Percentiles rank a stretch among this genome's conserved stretches.
Evolutionary conservation across 805 yeast species (phyloP).

Genomic region (Sugiyamaella boreocaroliniensis): DNA sequence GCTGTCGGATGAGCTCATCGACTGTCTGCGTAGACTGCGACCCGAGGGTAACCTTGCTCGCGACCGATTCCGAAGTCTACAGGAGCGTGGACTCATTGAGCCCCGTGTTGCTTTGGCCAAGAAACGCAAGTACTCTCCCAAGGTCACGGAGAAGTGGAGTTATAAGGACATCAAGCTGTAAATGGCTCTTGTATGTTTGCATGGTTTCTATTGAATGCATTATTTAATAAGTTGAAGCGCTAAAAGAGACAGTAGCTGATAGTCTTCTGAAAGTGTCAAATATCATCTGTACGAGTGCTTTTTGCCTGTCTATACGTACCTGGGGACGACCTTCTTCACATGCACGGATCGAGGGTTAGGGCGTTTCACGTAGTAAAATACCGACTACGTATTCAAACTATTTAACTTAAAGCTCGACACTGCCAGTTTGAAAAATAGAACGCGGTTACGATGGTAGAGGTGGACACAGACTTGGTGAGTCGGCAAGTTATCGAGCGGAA

Average conservation of each 20-base stretch:
- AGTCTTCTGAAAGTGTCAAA: too few species aligned
- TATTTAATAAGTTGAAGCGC: not conserved
- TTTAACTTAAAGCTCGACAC: too few species aligned
- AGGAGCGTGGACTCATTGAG: constrained; percentile 81
- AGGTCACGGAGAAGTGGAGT: constrained; percentile 86
- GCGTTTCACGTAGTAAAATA: too few species aligned
- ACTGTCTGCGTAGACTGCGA: constrained; percentile 71
- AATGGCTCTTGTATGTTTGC: not conserved
- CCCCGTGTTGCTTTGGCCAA: constrained; percentile 65
- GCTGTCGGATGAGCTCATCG: constrained; percentile 80
- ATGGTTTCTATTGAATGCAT: not conserved
- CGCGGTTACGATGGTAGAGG: not conserved
- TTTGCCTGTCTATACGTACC: too few species aligned
- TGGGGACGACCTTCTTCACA: too few species aligned
- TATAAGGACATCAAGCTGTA: constrained; percentile 63
- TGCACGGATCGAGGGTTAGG: not conserved
- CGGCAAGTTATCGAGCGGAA: not conserved
- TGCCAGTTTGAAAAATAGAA: too few species aligned
- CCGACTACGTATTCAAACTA: too few species aligned
- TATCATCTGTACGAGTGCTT: too few species aligned
- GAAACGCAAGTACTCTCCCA: constrained; percentile 61
- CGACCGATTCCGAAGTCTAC: constrained; percentile 75
- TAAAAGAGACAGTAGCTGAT: too few species aligned
- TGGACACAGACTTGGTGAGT: not conserved
- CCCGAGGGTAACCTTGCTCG: constrained; percentile 86